Percentiles rank a stretch among this genome's conserved stretches.
Conservation (phyloP, 805 yeast species). For the Candida maesae region DNA sequence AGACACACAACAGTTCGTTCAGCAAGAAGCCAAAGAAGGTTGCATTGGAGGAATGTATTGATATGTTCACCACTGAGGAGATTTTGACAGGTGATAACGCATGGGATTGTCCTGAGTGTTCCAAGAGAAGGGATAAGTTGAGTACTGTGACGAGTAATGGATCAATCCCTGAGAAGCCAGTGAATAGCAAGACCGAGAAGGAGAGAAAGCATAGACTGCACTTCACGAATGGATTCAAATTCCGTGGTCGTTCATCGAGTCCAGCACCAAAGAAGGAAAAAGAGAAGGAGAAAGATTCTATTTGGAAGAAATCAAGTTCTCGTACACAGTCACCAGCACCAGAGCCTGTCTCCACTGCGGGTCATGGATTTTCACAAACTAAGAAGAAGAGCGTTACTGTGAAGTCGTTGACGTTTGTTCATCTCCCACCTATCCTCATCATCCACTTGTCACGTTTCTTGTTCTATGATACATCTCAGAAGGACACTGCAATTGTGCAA, state of each 20-base stretch:
- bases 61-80: constrained; percentile 60
- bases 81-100: constrained; percentile 69
- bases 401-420: constrained; percentile 69
- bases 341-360: constrained; percentile 1
- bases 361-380: constrained; percentile 6
- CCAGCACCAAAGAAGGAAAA: constrained; percentile 16
- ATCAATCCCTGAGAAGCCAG: background rate
- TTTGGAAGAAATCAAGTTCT: constrained; percentile 23
- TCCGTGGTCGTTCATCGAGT: constrained; percentile 30
- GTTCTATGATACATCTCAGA: constrained; percentile 51
- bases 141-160: background rate
- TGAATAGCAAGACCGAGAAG: constrained; percentile 6
- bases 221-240: constrained; percentile 21
- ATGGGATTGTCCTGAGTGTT: constrained; percentile 80
- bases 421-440: constrained; percentile 75
- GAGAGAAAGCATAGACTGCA: constrained; percentile 22
- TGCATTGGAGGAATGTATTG: constrained; percentile 59
- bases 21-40: constrained; percentile 34
- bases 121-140: constrained; percentile 7
- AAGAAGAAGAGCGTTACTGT: constrained; percentile 40
- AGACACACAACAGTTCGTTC: constrained; percentile 22
- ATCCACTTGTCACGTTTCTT: constrained; percentile 81
- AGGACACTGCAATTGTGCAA: constrained; percentile 45
- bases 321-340: constrained; percentile 12
- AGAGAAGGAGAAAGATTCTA: constrained; percentile 14